A percentile compares a stretch with the other conserved stretches of the same genome.
phyloP scores from a whole-genome alignment of 2,329 filamentous ascomycete genomes.

The Metarhizium humberi region DNA sequence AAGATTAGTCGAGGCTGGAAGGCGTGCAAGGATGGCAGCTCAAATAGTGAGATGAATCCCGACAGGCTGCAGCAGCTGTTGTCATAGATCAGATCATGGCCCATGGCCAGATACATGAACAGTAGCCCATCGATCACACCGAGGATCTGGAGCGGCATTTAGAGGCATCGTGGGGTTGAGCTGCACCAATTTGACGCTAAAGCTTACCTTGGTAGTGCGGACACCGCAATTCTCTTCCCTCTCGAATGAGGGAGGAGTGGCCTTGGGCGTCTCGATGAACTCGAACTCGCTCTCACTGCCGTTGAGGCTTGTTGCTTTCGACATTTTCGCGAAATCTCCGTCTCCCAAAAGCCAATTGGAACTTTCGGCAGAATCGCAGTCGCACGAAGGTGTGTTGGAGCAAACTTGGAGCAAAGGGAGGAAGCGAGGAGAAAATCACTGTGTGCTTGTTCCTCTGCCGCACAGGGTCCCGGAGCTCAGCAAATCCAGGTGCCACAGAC shows the following conservation, averaged over 20 bases:
- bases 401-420: background rate
- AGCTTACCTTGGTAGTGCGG: constrained; percentile 31
- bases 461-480: background rate
- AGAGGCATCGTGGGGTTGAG: background rate
- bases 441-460: background rate
- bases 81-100: too few relatives aligned
- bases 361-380: constrained; percentile 8
- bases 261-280: constrained; percentile 32
- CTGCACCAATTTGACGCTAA: background rate
- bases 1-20: background rate
- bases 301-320: constrained; percentile 21
- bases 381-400: constrained; percentile 5
- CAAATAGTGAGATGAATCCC: background rate
- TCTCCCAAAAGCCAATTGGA: constrained; percentile 16
- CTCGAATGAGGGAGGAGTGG: constrained; percentile 50
- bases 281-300: constrained; percentile 29
- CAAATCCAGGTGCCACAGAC: background rate
- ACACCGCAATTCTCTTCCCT: constrained; percentile 51
- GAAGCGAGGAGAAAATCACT: background rate
- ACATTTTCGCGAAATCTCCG: constrained; percentile 21
- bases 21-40: background rate
- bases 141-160: too few relatives aligned
- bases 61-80: background rate
- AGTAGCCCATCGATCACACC: too few relatives aligned
- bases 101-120: too few relatives aligned